Evolutionary conservation across 2,329 filamentous ascomycete genomes (phyloP), one percentile per base, ranked within the genome.

Genomic region (Alternaria ethzedia): DNA sequence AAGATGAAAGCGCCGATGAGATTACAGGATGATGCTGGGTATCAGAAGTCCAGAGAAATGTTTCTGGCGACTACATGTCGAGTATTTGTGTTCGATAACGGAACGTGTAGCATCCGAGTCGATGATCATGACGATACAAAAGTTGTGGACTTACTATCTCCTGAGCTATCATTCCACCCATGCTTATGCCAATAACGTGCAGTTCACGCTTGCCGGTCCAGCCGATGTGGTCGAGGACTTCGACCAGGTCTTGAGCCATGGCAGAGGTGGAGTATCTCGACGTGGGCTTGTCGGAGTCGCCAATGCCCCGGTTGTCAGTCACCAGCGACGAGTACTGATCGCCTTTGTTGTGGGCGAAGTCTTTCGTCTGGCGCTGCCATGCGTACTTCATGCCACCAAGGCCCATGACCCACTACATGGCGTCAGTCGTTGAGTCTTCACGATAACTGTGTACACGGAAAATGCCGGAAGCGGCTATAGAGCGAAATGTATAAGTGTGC

Each of bases 91-190:
- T 58, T 52, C 61, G 46, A 57, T 36, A 56, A 57, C 75, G 76
- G 76, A 75, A 71, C 61, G 59, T 63, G 49, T 36, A 65, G 56
- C 68, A 70, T 75, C 75, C 76, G 76, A 59, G 46, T 32, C 36
- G 56, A 30, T 9, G 12, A 28, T 51, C 20, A 36, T 15, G 54
- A 44, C 13, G 30, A 45, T 30, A 55, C 46, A 59, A 26, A 54
- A 58, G 43, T 6, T 0, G 36, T 41, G 0, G 59, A 75, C 80
- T 73, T 78, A 85, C 86, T 5, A 97, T 75, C 81, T 97, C 94
- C 80, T 97, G 94, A 3, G 92, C 88, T 72, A 97, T 95, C 94
- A 97, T 97, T 74, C 94, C 93, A 67, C 93, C 93, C 86, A 97
- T 91, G 63, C 90, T 93, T 68, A 95, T 89, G 59, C 93, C 94